These are phyloP conservation scores for Cicer judaicum DNA, from an alignment of 306 rosid genomes.

Conservation along the genomic window DNA sequence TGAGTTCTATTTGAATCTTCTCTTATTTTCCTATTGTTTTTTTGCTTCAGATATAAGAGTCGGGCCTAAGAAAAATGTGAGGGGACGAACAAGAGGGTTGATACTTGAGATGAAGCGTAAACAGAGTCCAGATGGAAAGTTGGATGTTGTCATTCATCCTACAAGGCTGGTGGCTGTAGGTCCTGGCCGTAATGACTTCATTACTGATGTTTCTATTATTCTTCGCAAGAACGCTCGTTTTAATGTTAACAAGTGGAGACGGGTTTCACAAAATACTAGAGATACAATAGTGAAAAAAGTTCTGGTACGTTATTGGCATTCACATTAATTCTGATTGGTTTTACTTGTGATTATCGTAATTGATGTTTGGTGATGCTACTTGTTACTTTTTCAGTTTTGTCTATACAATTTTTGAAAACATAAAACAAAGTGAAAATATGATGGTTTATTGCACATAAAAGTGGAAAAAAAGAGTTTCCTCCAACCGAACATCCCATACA, in stretches of 20 bases:
- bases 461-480: background rate
- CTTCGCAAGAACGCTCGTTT: constrained; percentile 50
- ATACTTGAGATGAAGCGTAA: constrained; percentile 46
- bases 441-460: background rate
- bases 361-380: constrained; percentile 34
- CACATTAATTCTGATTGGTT: constrained; percentile 10
- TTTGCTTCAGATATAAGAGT: constrained; percentile 36
- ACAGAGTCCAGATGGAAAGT: constrained; percentile 53
- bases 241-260: constrained; percentile 47
- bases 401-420: background rate
- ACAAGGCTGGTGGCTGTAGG: constrained; percentile 52
- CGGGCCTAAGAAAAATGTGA: constrained; percentile 37
- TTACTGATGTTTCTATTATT: constrained; percentile 52
- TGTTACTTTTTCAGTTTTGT: background rate
- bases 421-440: background rate
- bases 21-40: background rate
- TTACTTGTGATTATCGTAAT: constrained; percentile 27
- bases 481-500: background rate
- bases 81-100: constrained; percentile 49
- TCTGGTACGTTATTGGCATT: constrained; percentile 43
- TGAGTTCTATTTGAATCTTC: constrained; percentile 26
- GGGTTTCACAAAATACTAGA: constrained; percentile 43
- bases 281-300: constrained; percentile 46
- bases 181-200: constrained; percentile 56
- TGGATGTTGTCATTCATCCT: constrained; percentile 56